Conservation (phyloP, 805 yeast genomes). For the Teunomyces aglyptinius region DNA sequence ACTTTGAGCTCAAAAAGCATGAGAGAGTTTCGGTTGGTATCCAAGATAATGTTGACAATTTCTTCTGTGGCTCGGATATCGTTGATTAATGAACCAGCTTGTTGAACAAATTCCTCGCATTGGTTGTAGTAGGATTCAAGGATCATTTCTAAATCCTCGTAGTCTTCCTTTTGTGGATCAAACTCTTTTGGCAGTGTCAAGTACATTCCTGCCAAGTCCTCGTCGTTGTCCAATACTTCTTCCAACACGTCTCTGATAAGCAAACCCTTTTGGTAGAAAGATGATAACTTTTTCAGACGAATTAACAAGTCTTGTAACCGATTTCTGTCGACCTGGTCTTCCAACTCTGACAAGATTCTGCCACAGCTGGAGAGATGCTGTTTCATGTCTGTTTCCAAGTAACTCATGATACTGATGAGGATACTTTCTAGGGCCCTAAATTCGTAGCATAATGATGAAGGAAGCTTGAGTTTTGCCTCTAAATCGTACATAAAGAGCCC, state of each 20-base stretch:
- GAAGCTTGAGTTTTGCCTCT: constrained; percentile 61
- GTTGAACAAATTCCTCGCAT: constrained; percentile 91
- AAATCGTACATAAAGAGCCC: constrained; percentile 84
- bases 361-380: constrained; percentile 59
- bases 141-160: constrained; percentile 81
- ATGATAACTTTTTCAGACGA: constrained; percentile 65
- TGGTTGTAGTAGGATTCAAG: constrained; percentile 87
- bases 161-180: constrained; percentile 31
- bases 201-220: constrained; percentile 78
- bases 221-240: constrained; percentile 82
- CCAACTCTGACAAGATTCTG: constrained; percentile 63
- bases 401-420: constrained; percentile 74
- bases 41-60: constrained; percentile 85
- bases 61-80: constrained; percentile 92
- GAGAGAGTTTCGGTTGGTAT: constrained; percentile 85
- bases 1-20: constrained; percentile 84
- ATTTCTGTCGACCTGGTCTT: constrained; percentile 75
- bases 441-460: constrained; percentile 51
- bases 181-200: constrained; percentile 44
- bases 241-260: constrained; percentile 80
- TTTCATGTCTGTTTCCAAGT: constrained; percentile 72
- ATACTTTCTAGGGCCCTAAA: constrained; percentile 82
- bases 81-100: constrained; percentile 74
- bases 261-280: constrained; percentile 71
- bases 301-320: constrained; percentile 70